Conservation (phyloP, 2,329 filamentous ascomycete species). For the Drechslerella dactyloides region DNA sequence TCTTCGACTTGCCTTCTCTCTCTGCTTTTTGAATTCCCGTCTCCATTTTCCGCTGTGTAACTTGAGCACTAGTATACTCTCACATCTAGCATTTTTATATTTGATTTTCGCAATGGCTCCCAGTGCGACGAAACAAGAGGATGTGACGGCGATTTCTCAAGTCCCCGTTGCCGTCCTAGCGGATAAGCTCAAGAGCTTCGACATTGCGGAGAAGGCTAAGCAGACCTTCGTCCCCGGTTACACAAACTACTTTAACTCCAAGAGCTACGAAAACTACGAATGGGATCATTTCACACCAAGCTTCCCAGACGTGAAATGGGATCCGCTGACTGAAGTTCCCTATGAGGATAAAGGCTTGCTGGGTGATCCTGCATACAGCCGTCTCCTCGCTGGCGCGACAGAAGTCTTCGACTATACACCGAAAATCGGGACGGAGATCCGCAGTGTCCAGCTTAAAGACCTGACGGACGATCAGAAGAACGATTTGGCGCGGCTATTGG, state of each 20-base stretch:
- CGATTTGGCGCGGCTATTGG: constrained; percentile 64
- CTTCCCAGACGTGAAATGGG: constrained; percentile 65
- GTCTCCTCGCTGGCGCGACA: constrained; percentile 63
- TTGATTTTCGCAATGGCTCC: constrained; percentile 28
- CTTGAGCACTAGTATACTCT: neutral
- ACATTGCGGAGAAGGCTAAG: constrained; percentile 40
- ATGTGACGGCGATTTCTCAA: constrained; percentile 6
- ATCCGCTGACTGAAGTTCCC: constrained; percentile 61
- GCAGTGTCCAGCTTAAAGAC: constrained; percentile 62
- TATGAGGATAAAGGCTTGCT: constrained; percentile 65
- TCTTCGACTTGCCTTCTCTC: constrained; percentile 20
- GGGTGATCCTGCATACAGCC: constrained; percentile 64
- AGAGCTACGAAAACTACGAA: constrained; percentile 60
- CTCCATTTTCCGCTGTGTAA: constrained; percentile 26
- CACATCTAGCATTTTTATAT: constrained; percentile 6
- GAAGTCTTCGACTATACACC: constrained; percentile 66
- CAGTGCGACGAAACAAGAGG: constrained; percentile 35
- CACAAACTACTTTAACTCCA: constrained; percentile 40
- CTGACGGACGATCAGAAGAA: constrained; percentile 64
- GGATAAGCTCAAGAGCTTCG: constrained; percentile 28
- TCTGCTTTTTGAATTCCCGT: constrained; percentile 27
- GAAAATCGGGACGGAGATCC: constrained; percentile 65
- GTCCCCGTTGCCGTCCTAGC: constrained; percentile 10
- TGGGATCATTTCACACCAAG: constrained; percentile 63
- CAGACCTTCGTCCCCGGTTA: constrained; percentile 39